phyloP scores from a whole-genome alignment of 2,329 filamentous ascomycete genomes.

The Cryphonectria japonica region DNA sequence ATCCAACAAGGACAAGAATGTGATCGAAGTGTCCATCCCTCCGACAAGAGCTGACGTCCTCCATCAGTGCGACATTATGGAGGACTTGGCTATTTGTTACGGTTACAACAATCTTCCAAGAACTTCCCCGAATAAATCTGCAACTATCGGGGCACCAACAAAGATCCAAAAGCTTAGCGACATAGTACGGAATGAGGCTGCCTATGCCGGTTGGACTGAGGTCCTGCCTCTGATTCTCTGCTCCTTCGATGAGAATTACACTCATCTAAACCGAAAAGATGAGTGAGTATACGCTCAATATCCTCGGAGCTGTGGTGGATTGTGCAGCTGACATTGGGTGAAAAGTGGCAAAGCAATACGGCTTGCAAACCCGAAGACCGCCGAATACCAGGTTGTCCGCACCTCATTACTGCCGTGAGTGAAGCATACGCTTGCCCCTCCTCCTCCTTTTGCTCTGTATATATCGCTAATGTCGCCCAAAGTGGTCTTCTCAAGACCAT shows the following conservation, averaged over 20 bases:
- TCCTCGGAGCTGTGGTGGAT: background rate
- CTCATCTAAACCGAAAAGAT: constrained; percentile 88
- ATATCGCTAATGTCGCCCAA: constrained; percentile 46
- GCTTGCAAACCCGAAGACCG: constrained; percentile 90
- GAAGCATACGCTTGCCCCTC: background rate
- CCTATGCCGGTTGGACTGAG: constrained; percentile 95
- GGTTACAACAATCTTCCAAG: constrained; percentile 96
- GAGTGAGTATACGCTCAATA: constrained; percentile 46
- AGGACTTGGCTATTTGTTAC: constrained; percentile 94
- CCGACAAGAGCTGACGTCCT: constrained; percentile 92
- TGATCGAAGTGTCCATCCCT: constrained; percentile 82
- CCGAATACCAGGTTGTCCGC: constrained; percentile 90
- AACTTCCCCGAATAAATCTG: constrained; percentile 81
- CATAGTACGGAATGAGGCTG: constrained; percentile 85
- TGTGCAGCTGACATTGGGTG: background rate
- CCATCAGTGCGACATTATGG: constrained; percentile 98
- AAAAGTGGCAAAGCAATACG: constrained; percentile 70
- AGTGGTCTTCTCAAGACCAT: constrained; percentile 86
- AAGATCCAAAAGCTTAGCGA: constrained; percentile 94
- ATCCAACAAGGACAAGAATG: constrained; percentile 67
- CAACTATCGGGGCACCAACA: constrained; percentile 83
- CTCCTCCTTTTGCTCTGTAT: background rate
- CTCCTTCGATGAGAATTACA: constrained; percentile 98
- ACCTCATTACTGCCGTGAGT: constrained; percentile 62
- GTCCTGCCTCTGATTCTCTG: constrained; percentile 96